Evolutionary conservation across 2,329 filamentous ascomycete genomes (phyloP).

Genomic region (Fusarium abutilonis): DNA sequence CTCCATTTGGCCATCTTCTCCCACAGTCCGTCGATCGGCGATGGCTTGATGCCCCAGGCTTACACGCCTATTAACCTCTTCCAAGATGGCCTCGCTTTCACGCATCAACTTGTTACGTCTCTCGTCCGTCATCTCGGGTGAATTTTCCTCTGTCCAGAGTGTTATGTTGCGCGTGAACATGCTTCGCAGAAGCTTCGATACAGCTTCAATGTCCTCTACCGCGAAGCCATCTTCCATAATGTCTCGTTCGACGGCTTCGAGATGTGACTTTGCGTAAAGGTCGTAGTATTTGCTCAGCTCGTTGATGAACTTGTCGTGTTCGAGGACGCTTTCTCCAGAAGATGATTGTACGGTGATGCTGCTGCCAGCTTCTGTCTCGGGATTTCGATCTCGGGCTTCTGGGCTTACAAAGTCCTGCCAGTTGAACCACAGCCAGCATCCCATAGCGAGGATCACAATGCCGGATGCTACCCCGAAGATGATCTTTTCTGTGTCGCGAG

Average conservation of each 20-base stretch:
- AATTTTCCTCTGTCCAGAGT: not conserved
- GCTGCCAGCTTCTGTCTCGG: too few relatives aligned
- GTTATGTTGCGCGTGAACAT: not conserved
- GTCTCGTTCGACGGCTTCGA: not conserved
- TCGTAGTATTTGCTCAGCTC: not conserved
- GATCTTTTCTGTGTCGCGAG: too few relatives aligned
- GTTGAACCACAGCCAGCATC: too few relatives aligned
- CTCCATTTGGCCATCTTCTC: not conserved
- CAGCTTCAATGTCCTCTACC: constrained; percentile 2
- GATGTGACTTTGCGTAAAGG: not conserved
- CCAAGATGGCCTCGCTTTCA: constrained; percentile 1
- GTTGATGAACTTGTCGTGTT: not conserved
- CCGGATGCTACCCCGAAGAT: too few relatives aligned
- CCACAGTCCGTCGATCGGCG: not conserved
- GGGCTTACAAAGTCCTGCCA: too few relatives aligned
- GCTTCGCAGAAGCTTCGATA: not conserved
- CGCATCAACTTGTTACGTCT: not conserved
- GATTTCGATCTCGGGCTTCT: too few relatives aligned
- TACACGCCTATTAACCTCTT: not conserved
- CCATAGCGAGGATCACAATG: too few relatives aligned
- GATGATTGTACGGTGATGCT: not conserved
- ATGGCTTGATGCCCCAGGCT: not conserved
- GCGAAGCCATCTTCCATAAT: constrained; percentile 1
- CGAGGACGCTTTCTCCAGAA: not conserved
- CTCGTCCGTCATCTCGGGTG: not conserved